Base-by-base conservation (phyloP, 2,329 filamentous ascomycete species). In the Elsinoe ampelina region DNA sequence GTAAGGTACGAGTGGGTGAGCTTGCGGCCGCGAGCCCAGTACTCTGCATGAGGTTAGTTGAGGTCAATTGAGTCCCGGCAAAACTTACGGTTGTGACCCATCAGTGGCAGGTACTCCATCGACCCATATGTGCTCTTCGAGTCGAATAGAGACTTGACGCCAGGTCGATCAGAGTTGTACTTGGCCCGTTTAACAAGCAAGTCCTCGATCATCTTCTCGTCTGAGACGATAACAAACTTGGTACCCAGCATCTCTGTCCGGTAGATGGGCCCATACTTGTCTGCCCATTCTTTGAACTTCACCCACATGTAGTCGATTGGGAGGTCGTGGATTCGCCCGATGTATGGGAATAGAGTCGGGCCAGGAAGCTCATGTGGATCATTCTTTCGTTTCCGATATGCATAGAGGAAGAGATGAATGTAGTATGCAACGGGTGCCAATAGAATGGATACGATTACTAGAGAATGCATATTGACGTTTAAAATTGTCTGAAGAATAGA, bases 31-130 rank as follows among this genome's bases (percentile, higher is more conserved):
- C 78, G 76, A 30, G 77, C 70, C 78, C 78, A 80, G 65, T 79
- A 79, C 59, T 78, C 77, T 77, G 50, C 51, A 45, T 47, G 4
- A 12, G 26, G 15, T 60, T 56, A 62, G 61, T 42, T 54, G 3
- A 13, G 17, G 20, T 55, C 48, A 59, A 60, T 41, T 50, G 15
- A 5, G 38, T 51, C 17, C 13, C 12, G 63, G 20, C 3, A 35
- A 12, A 30, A 66, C 76, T 65, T 67, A 79, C 77, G 69, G 60
- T 80, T 80, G 65, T 74, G 77, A 45, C 78, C 77, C 77, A 80
- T 80, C 43, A 80, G 63, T 2, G 78, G 78, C 2, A 80, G 69
- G 58, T 80, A 80, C 58, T 80, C 77, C 77, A 78, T 79, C 1
- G 77, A 79, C 2, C 78, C 78, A 64, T 75, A 62, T 1, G 75